phyloP scores from a whole-genome alignment of 2,329 filamentous ascomycete species.

The Whalleya microplaca region DNA sequence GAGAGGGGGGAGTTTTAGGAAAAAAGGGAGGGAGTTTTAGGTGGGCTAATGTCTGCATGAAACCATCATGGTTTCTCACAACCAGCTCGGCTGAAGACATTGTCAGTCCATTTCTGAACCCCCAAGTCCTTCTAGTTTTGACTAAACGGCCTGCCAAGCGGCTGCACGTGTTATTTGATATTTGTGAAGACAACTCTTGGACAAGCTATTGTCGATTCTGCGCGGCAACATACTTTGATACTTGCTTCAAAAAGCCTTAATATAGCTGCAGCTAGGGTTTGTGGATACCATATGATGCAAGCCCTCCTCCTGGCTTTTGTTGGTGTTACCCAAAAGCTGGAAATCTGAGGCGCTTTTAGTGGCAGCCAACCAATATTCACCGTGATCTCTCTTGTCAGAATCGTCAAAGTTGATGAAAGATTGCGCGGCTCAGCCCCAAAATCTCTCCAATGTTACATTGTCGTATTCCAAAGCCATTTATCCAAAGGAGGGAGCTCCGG shows the following conservation, averaged over 20 bases:
- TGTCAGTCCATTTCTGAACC: not conserved
- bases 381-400: not conserved
- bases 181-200: too few species aligned
- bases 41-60: too few species aligned
- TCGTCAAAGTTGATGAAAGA: not conserved
- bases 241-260: not conserved
- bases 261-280: not conserved
- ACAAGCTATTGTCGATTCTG: not conserved
- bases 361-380: not conserved
- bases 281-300: not conserved
- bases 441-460: conserved; percentile 12
- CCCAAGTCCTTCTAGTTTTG: not conserved
- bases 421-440: not conserved
- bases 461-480: conserved; percentile 23
- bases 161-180: too few species aligned
- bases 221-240: too few species aligned
- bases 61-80: not conserved
- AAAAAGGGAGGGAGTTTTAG: too few species aligned
- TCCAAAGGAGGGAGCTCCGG: conserved; percentile 18
- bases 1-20: too few species aligned
- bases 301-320: too few species aligned
- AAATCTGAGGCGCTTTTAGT: not conserved
- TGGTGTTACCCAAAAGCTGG: not conserved
- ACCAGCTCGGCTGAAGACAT: not conserved
- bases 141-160: not conserved